Conservation (phyloP, 768 basidiomycete species). For the Podaxis carcinomalis region DNA sequence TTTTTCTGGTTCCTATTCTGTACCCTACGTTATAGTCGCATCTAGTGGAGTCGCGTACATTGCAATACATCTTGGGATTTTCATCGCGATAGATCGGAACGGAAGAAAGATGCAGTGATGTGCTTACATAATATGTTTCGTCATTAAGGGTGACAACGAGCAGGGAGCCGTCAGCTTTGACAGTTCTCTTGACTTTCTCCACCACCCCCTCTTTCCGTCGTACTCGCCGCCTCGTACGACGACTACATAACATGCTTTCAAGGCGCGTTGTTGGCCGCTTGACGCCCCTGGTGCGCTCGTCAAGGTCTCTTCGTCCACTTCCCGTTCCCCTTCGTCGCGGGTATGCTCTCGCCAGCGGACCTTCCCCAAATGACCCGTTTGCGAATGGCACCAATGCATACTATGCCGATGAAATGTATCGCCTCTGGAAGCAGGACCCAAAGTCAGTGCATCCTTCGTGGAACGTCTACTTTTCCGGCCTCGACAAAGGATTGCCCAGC, state of each 20-base stretch:
- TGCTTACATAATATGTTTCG: constrained; percentile 2
- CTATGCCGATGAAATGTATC: constrained; percentile 97
- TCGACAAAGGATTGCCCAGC: constrained; percentile 83
- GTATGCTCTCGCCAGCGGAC: constrained; percentile 23
- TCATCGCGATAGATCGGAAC: background rate
- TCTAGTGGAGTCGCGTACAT: background rate
- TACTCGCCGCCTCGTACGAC: background rate
- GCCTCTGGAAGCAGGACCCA: constrained; percentile 86
- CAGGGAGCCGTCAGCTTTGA: background rate
- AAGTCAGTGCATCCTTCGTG: constrained; percentile 91
- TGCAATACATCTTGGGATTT: background rate
- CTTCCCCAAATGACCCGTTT: constrained; percentile 80
- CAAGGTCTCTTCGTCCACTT: background rate
- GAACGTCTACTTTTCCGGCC: constrained; percentile 90
- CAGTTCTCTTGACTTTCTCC: background rate
- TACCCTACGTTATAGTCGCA: background rate
- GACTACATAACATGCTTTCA: constrained; percentile 5
- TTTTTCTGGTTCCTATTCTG: background rate
- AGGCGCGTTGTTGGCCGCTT: constrained; percentile 9
- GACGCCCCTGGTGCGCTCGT: background rate
- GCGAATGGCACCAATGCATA: constrained; percentile 94
- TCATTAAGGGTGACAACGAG: background rate
- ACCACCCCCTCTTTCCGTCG: background rate
- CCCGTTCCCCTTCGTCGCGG: background rate
- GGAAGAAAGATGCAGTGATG: background rate